Evolutionary conservation across 2,329 filamentous ascomycete species (phyloP), one percentile per base, ranked within the genome.

Genomic region (Colletotrichum higginsianum): DNA sequence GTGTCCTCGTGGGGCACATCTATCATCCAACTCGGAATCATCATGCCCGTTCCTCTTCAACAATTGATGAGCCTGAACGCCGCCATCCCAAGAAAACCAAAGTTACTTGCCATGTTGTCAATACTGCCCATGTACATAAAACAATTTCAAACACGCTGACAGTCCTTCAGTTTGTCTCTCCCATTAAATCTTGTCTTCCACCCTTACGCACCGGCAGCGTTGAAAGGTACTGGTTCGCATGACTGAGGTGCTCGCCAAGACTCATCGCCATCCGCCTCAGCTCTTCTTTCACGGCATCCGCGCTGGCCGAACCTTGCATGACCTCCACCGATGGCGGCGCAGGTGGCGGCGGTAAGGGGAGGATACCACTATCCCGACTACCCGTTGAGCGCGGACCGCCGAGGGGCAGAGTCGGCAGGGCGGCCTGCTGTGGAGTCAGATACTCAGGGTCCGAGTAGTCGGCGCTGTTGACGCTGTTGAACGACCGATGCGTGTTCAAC

Each of bases 241-340:
- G 75, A 13, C 80, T 82, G 4, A 88, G 78, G 66, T 88, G 86
- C n/a, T 87, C 85, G 7, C 83, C 80, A 3, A 88, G 79, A 66
- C 82, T 85, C 78, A 85, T 85, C 16, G 86, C 84, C 70, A 90
- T 80, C 21, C 84, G 82, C 11, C 87, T 83, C 73, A 90, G 81
- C 74, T 86, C 83, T 67, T 86, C 83, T 53, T 85, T 85, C 23
- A 88, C 85, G 58, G 89, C 88, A 30, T 85, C 84, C 4, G 82
- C 78, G 0, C 86, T 85, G 0, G 87, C 87, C 42, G 85, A 82
- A 2, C 87, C 87, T 76, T 90, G 87, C 82, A 90, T 86, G 50
- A 89, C 87, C 62, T 84, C 82, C 2, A 83, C 79, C 1, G 86
- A 84, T 2, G 88, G 88, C 12, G 86, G 84, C 2, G 80, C 80